phyloP scores from a whole-genome alignment of 768 basidiomycete species.

The Jaapia argillacea region DNA sequence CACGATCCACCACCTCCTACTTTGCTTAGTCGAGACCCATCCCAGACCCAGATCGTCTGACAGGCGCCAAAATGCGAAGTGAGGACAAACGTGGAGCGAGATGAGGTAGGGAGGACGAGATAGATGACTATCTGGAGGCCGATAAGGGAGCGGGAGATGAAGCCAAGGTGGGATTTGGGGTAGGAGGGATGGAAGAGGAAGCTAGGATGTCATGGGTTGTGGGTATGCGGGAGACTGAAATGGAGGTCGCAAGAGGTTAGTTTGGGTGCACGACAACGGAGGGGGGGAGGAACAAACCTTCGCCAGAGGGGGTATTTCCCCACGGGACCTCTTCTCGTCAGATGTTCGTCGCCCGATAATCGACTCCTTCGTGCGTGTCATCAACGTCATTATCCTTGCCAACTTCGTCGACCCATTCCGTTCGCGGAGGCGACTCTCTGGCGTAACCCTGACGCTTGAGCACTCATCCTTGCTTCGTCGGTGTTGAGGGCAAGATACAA shows the following conservation, averaged over 20 bases:
- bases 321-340: conserved; percentile 81
- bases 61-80: conserved; percentile 89
- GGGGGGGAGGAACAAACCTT: conserved; percentile 38
- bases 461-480: too few relatives aligned
- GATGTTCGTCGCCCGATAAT: too few relatives aligned
- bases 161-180: conserved; percentile 83
- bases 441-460: too few relatives aligned
- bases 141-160: conserved; percentile 75
- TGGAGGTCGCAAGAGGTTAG: conserved; percentile 7
- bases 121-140: conserved; percentile 72
- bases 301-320: conserved; percentile 78
- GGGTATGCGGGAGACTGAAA: conserved; percentile 81
- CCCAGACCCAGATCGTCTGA: conserved; percentile 92
- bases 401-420: too few relatives aligned
- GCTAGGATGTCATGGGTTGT: conserved; percentile 89
- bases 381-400: too few relatives aligned
- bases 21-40: conserved; percentile 90
- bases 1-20: conserved; percentile 94
- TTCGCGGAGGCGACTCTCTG: too few relatives aligned
- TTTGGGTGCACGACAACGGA: background rate
- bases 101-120: conserved; percentile 44
- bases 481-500: too few relatives aligned
- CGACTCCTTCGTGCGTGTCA: too few relatives aligned
- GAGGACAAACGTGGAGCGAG: conserved; percentile 70
- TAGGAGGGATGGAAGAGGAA: conserved; percentile 74